phyloP scores from a whole-genome alignment of 2,329 filamentous ascomycete genomes.

The Diplodia corticola region DNA sequence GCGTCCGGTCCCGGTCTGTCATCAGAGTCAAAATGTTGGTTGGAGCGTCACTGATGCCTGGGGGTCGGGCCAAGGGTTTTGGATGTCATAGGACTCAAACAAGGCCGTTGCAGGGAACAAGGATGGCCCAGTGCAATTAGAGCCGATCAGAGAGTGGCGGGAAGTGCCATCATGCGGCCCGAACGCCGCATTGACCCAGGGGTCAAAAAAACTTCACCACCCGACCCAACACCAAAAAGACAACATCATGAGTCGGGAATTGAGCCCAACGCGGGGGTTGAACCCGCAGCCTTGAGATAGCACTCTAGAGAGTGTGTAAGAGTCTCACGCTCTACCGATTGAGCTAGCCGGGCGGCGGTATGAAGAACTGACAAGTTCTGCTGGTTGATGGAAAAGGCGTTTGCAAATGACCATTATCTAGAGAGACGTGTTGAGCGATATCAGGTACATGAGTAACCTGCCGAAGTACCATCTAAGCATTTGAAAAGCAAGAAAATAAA shows the following conservation, averaged over 20 bases:
- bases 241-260: slow-evolving; percentile 1
- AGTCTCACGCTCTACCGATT: slow-evolving; percentile 47
- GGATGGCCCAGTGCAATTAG: too few species aligned
- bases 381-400: background rate
- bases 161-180: background rate
- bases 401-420: background rate
- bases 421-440: fast-evolving
- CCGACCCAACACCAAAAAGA: background rate
- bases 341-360: slow-evolving; percentile 28
- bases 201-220: background rate
- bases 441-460: too few species aligned
- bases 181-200: background rate
- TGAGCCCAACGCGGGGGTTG: slow-evolving; percentile 24
- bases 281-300: too few species aligned
- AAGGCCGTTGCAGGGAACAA: too few species aligned
- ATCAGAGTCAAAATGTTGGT: too few species aligned
- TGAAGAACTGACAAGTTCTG: background rate
- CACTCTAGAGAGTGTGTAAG: slow-evolving; percentile 29
- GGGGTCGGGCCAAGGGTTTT: too few species aligned
- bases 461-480: background rate
- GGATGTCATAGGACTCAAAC: too few species aligned
- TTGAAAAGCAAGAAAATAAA: background rate
- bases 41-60: too few species aligned
- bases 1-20: too few species aligned
- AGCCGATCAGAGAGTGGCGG: background rate